These are phyloP conservation scores for Spiromastix sp. DNA, from an alignment of 2,329 filamentous ascomycete genomes.

Conservation along the genomic window DNA sequence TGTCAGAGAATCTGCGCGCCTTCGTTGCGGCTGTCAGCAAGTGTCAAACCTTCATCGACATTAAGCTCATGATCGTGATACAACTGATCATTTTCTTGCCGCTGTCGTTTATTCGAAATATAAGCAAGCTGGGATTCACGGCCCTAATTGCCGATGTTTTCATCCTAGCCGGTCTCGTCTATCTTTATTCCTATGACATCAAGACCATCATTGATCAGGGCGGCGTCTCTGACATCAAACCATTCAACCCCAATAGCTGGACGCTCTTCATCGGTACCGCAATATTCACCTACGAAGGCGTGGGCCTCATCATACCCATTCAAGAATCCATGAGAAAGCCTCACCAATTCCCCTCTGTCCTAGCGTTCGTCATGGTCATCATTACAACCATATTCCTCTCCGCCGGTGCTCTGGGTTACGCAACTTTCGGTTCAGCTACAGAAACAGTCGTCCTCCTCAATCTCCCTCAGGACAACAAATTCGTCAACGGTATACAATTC, in stretches of 20 bases:
- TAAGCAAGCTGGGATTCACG: conserved; percentile 93
- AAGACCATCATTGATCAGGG: conserved; percentile 68
- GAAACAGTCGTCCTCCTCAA: conserved; percentile 96
- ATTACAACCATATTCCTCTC: conserved; percentile 84
- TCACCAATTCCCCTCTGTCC: conserved; percentile 77
- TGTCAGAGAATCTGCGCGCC: conserved; percentile 87
- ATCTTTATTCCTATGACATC: conserved; percentile 93
- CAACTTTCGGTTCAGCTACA: conserved; percentile 87
- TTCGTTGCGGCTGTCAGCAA: conserved; percentile 87
- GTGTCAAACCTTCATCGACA: conserved; percentile 74
- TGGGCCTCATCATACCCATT: conserved; percentile 94
- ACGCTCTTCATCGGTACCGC: conserved; percentile 97
- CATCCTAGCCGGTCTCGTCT: conserved; percentile 82
- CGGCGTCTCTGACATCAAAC: conserved; percentile 68
- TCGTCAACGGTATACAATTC: conserved; percentile 93
- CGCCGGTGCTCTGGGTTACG: conserved; percentile 89
- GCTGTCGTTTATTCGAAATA: conserved; percentile 86
- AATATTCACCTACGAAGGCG: conserved; percentile 97
- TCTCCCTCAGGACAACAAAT: conserved; percentile 85
- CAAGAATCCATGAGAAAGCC: conserved; percentile 95
- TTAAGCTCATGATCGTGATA: conserved; percentile 83
- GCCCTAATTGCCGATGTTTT: conserved; percentile 89
- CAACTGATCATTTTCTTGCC: conserved; percentile 94
- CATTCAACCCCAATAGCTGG: conserved; percentile 89
- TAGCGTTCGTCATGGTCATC: conserved; percentile 85